Evolutionary conservation across 495 filamentous ascomycete genomes (phyloP).

Genomic region (Physcia stellaris): DNA sequence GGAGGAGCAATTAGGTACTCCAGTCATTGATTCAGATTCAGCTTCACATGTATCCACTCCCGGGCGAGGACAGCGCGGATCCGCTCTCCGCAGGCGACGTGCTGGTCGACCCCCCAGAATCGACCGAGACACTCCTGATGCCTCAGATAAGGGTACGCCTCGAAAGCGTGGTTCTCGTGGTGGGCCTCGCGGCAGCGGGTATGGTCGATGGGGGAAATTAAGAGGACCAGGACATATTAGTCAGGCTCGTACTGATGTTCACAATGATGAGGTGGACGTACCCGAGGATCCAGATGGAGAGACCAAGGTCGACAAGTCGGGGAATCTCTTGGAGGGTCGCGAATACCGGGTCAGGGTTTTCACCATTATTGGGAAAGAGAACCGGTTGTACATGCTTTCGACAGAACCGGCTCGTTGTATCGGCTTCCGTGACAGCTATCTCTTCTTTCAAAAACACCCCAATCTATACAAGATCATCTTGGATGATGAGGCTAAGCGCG

Average conservation of each 20-base stretch:
- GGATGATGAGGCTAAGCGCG: constrained; percentile 81
- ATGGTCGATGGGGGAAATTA: constrained; percentile 49
- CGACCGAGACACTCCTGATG: constrained; percentile 42
- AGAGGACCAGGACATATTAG: constrained; percentile 63
- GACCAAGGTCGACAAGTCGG: constrained; percentile 80
- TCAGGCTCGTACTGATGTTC: constrained; percentile 78
- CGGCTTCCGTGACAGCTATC: constrained; percentile 90
- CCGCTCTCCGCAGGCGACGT: constrained; percentile 61
- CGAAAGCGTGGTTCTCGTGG: constrained; percentile 52
- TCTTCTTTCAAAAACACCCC: constrained; percentile 96
- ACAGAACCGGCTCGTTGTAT: constrained; percentile 94
- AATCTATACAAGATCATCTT: constrained; percentile 93
- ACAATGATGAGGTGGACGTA: constrained; percentile 79
- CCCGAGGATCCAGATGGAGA: constrained; percentile 83
- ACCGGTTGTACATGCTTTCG: constrained; percentile 91
- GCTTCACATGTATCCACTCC: constrained; percentile 23
- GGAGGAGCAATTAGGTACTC: constrained; percentile 21
- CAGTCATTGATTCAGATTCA: constrained; percentile 26
- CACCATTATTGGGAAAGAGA: constrained; percentile 68
- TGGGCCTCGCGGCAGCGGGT: constrained; percentile 53
- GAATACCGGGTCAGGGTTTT: constrained; percentile 94
- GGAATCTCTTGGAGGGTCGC: constrained; percentile 63
- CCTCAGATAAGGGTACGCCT: constrained; percentile 44
- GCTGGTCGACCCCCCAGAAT: constrained; percentile 81
- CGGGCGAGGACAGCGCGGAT: constrained; percentile 26